phyloP scores from a whole-genome alignment of 116 monocot species.

The Iris pallida region DNA sequence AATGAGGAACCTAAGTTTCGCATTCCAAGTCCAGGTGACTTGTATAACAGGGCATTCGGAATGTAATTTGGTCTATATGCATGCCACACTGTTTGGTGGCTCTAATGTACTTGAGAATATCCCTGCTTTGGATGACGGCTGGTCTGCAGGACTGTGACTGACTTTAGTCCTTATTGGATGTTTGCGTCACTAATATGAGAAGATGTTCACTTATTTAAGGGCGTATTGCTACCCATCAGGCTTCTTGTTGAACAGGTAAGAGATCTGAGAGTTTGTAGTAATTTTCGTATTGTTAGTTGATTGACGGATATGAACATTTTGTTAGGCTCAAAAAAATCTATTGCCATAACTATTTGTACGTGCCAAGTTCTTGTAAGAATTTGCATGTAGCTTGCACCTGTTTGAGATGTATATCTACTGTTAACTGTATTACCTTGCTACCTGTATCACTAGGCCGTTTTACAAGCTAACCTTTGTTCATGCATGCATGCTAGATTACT shows the following conservation, averaged over 20 bases:
- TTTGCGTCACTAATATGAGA: background rate
- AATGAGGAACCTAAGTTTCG: constrained; percentile 55
- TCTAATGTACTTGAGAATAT: background rate
- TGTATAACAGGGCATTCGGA: constrained; percentile 67
- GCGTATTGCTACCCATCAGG: background rate
- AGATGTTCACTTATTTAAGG: background rate
- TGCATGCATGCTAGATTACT: too few species aligned
- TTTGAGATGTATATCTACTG: too few species aligned
- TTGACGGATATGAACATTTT: too few species aligned
- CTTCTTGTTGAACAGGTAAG: background rate
- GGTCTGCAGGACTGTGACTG: background rate
- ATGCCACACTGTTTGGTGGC: background rate
- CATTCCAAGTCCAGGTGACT: constrained; percentile 32
- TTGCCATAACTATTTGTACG: too few species aligned
- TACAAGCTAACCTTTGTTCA: too few species aligned
- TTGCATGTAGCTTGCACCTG: too few species aligned
- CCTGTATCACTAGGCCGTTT: too few species aligned
- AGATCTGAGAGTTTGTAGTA: background rate
- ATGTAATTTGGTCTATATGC: constrained; percentile 16
- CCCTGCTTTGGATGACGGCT: background rate
- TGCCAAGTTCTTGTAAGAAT: too few species aligned
- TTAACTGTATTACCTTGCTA: too few species aligned
- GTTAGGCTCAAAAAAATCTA: too few species aligned
- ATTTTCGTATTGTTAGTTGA: too few species aligned
- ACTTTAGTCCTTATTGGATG: constrained; percentile 1